phyloP scores from a whole-genome alignment of 2,329 filamentous ascomycete species.

The Colletotrichum abscissum region DNA sequence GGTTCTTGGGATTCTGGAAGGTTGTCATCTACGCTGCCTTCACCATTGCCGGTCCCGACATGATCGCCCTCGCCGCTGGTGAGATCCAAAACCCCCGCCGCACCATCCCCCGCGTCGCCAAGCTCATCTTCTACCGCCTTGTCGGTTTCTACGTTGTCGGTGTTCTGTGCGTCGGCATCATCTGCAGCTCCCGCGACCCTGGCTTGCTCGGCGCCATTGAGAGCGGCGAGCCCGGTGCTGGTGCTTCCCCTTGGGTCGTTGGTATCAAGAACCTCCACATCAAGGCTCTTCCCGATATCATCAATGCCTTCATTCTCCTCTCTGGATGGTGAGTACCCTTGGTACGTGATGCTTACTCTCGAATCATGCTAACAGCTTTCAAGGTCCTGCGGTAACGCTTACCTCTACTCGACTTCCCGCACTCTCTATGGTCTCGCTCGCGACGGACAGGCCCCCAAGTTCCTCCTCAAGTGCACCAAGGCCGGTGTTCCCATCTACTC shows the following conservation, averaged over 20 bases:
- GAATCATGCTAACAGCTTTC: background rate
- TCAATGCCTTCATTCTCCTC: conserved; percentile 59
- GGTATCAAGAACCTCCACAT: conserved; percentile 67
- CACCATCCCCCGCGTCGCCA: conserved; percentile 76
- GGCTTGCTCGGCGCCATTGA: conserved; percentile 65
- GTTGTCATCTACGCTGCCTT: conserved; percentile 75
- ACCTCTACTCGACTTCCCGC: conserved; percentile 62
- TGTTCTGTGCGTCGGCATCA: conserved; percentile 67
- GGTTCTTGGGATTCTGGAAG: conserved; percentile 68
- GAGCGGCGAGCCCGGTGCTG: conserved; percentile 58
- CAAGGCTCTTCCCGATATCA: conserved; percentile 63
- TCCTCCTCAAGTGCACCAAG: conserved; percentile 53
- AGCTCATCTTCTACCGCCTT: conserved; percentile 79
- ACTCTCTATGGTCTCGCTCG: conserved; percentile 62
- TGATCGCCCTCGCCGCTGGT: conserved; percentile 65
- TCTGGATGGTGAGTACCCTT: conserved; percentile 36
- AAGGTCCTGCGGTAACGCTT: conserved; percentile 60
- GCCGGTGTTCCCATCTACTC: conserved; percentile 57
- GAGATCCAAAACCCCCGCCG: conserved; percentile 74
- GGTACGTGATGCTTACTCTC: too few relatives aligned
- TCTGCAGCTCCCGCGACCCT: conserved; percentile 68
- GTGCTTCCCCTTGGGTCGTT: conserved; percentile 64
- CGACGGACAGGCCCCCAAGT: conserved; percentile 58
- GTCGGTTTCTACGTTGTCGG: conserved; percentile 79
- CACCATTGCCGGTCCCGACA: conserved; percentile 75